Evolutionary conservation across 2,329 filamentous ascomycete genomes (phyloP), one percentile per base, ranked within the genome.

Genomic region (Fusarium continuum): DNA sequence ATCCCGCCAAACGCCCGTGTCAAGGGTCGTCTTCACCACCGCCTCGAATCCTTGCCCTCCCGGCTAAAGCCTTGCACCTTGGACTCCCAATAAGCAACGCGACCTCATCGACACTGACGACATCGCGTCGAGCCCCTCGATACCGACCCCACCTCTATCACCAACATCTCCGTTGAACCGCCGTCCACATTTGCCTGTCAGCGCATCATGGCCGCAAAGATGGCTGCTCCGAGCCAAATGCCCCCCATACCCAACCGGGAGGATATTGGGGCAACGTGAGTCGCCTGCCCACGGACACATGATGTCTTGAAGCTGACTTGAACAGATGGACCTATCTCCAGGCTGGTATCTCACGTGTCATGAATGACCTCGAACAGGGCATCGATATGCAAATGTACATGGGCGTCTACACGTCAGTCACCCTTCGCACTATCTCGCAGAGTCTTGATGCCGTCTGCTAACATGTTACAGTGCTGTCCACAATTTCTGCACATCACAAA

Each of bases 401-500:
- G 94, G 92, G 91, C 53, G 88, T 97, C 59, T 98, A 98, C 79
- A 97, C 94, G 90, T 92, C 75, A 47, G 71, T 69, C 29, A 49
- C 51, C 19, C 17, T 36, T 9, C n/a, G n/a, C 39, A 16, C 16
- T 23, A 34, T 38, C 7, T n/a, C 20, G 4, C 31, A 5, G 6
- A 11, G 36, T 31, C 34, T 28, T 17, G 20, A 35, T 29, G 19
- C 46, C 23, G 8, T 5, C 48, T 48, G 35, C 79, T 85, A 67
- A 85, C 72, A 17, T 32, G 39, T 39, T 44, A 51, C 75, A 93
- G 85, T 48, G 93, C 93, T 60, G 95, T 99, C 44, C 95, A 99
- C 80, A 97, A 99, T 81, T 99, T 99, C 78, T 99, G 95, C 77
- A 99, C 95, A 53, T 97, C 95, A 20, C 95, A 98, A 77, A 98